phyloP scores from a whole-genome alignment of 1,284 basidiomycete species.

The Wolfiporia cocos region DNA sequence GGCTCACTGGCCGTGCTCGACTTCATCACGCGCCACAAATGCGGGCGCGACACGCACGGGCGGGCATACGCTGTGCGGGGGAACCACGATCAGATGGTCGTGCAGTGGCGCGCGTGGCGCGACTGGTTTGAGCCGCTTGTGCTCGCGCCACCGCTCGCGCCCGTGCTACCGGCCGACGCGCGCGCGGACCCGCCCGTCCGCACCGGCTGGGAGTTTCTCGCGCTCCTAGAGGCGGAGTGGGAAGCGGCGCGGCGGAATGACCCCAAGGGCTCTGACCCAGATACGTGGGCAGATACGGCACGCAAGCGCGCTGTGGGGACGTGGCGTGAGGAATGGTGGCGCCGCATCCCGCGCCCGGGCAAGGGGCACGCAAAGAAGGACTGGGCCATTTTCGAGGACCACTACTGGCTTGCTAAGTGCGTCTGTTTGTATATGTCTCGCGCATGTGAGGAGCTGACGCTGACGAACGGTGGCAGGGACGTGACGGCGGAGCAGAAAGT shows the following conservation, averaged over 20 bases:
- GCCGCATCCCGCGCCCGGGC: conserved; percentile 23
- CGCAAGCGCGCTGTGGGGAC: conserved; percentile 28
- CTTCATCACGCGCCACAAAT: conserved; percentile 49
- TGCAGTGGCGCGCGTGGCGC: conserved; percentile 85
- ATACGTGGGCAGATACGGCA: conserved; percentile 39
- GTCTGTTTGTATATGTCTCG: too few species aligned
- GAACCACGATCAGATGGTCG: conserved; percentile 85
- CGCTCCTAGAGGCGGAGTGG: conserved; percentile 38
- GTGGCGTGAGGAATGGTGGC: conserved; percentile 41
- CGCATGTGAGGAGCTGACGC: not conserved
- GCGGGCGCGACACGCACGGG: conserved; percentile 11
- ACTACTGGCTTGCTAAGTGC: conserved; percentile 68
- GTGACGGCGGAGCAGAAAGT: conserved; percentile 54
- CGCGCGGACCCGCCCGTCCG: conserved; percentile 28
- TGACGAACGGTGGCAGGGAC: conserved; percentile 24
- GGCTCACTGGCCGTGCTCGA: conserved; percentile 60
- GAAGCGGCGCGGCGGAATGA: conserved; percentile 21
- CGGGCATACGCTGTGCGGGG: conserved; percentile 66
- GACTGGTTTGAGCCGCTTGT: conserved; percentile 45
- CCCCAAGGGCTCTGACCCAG: conserved; percentile 27
- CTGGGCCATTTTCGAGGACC: conserved; percentile 72
- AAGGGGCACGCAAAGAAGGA: conserved; percentile 44
- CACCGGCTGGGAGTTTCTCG: conserved; percentile 48
- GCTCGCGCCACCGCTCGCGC: conserved; percentile 13
- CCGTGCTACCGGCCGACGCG: conserved; percentile 1